Evolutionary conservation across 306 rosid genomes (phyloP).

Genomic region (Nissolia schottii): DNA sequence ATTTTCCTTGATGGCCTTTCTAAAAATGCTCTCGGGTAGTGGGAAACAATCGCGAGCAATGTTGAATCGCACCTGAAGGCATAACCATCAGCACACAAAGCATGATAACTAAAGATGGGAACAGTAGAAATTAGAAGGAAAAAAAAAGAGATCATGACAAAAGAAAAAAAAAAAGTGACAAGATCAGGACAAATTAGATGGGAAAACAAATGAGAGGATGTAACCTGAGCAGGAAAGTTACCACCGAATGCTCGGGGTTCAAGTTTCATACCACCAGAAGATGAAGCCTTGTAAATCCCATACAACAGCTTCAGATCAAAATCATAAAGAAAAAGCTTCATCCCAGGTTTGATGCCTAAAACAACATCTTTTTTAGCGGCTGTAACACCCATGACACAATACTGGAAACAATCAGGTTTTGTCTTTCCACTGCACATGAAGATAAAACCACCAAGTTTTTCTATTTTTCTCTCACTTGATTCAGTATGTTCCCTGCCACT

Average conservation of each 20-base stretch:
- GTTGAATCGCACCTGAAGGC: conserved; percentile 73
- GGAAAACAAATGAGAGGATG: not conserved
- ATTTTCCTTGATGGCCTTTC: conserved; percentile 76
- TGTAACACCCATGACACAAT: conserved; percentile 77
- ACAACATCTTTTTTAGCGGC: conserved; percentile 56
- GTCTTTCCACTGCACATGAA: conserved; percentile 95
- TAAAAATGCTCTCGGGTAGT: conserved; percentile 75
- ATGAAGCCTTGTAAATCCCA: conserved; percentile 78
- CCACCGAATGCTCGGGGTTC: conserved; percentile 90
- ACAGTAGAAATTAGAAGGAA: not conserved
- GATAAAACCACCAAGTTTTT: conserved; percentile 78
- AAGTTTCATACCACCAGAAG: conserved; percentile 75
- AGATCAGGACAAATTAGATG: not conserved
- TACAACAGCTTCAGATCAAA: conserved; percentile 85
- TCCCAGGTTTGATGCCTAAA: conserved; percentile 61
- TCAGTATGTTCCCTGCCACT: conserved; percentile 23
- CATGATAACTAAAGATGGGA: conserved; percentile 10
- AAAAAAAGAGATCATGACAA: too few relatives aligned
- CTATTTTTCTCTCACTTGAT: conserved; percentile 28
- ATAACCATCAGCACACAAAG: conserved; percentile 18
- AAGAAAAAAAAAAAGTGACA: not conserved
- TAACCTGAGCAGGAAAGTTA: conserved; percentile 91
- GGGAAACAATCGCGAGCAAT: conserved; percentile 73
- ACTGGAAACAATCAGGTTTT: conserved; percentile 81
- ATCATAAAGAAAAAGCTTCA: conserved; percentile 81